Evolutionary conservation across 2,329 filamentous ascomycete genomes (phyloP).

Genomic region (Elsinoe arachidis): DNA sequence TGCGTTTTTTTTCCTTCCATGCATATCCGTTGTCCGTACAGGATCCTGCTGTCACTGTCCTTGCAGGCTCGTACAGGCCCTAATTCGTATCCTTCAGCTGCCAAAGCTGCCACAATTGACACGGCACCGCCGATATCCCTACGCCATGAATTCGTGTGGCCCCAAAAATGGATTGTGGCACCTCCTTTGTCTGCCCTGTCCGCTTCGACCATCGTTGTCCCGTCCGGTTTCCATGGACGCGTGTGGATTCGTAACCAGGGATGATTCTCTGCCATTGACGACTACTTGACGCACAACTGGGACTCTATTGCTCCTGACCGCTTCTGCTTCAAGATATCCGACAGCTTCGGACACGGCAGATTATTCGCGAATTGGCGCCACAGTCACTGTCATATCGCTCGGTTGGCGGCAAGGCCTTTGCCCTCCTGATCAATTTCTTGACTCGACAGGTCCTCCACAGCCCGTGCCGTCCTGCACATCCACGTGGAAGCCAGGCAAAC

Average conservation of each 20-base stretch:
- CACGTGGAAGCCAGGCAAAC: constrained; percentile 4
- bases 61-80: background rate
- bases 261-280: background rate
- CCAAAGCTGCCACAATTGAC: background rate
- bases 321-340: background rate
- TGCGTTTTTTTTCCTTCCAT: background rate
- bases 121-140: background rate
- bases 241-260: constrained; percentile 1
- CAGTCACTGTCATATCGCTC: background rate
- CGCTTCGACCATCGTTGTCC: background rate
- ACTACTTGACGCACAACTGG: background rate
- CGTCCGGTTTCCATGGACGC: background rate
- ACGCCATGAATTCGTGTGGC: background rate
- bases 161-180: background rate
- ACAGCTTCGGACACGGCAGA: background rate
- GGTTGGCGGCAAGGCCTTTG: constrained; percentile 3
- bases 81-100: constrained; percentile 1
- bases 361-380: background rate
- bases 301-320: constrained; percentile 2
- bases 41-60: background rate
- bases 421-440: constrained; percentile 9
- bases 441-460: background rate
- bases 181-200: background rate
- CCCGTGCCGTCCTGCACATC: constrained; percentile 8
- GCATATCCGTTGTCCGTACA: constrained; percentile 2